Percentiles rank a stretch among this genome's conserved stretches.
Conservation (phyloP, 805 yeast species). For the Zygosaccharomyces bailii region DNA sequence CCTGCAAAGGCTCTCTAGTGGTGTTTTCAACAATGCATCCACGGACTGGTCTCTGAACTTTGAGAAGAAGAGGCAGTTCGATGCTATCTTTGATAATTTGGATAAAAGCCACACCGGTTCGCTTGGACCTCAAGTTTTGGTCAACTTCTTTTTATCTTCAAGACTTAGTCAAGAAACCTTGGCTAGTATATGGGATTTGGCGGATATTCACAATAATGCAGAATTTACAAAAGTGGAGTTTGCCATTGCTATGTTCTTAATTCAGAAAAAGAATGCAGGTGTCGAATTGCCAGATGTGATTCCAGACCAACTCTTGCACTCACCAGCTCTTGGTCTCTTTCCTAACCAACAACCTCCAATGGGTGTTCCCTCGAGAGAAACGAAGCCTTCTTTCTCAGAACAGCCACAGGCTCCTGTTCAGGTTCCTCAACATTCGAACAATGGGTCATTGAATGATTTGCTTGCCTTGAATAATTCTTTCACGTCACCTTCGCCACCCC, state of each 20-base stretch:
- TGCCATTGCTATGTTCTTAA: conserved; percentile 89
- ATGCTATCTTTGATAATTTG: conserved; percentile 69
- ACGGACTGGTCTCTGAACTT: conserved; percentile 66
- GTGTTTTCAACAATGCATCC: conserved; percentile 38
- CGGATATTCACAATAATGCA: conserved; percentile 86
- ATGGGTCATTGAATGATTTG: conserved; percentile 63
- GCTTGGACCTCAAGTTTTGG: conserved; percentile 76
- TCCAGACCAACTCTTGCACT: conserved; percentile 57
- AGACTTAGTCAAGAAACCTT: conserved; percentile 78
- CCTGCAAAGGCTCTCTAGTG: conserved; percentile 29
- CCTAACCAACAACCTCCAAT: conserved; percentile 22
- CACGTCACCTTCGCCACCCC: conserved; percentile 36
- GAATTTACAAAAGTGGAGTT: conserved; percentile 77
- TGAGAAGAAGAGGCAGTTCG: conserved; percentile 72
- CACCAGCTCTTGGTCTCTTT: conserved; percentile 34
- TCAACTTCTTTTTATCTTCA: conserved; percentile 83
- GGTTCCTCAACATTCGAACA: conserved; percentile 27
- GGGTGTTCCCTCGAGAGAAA: conserved; percentile 38
- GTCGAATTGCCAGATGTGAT: conserved; percentile 70
- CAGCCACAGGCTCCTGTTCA: conserved; percentile 13
- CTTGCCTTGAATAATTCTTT: conserved; percentile 57
- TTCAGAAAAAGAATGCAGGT: conserved; percentile 80
- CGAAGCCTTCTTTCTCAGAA: conserved; percentile 35
- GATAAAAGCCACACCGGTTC: conserved; percentile 63
- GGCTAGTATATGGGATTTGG: conserved; percentile 91